These are phyloP conservation scores for Cenchrus fungigraminus DNA, from an alignment of 176 grass and related monocot genomes.

Conservation along the genomic window DNA sequence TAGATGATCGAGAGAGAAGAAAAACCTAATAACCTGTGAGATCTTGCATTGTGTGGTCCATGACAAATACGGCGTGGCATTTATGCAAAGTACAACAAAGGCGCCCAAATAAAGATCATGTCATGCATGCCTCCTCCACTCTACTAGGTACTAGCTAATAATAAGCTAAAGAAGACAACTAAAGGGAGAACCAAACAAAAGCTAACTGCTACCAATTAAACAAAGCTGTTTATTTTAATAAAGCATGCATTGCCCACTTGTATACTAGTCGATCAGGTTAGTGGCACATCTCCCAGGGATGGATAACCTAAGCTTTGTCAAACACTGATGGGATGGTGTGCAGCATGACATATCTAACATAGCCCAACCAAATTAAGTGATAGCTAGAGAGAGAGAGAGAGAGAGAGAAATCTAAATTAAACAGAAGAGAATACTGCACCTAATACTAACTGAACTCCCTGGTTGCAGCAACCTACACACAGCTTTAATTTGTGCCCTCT, in stretches of 20 bases:
- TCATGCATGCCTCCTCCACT: conserved; percentile 52
- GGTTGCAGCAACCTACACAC: background rate
- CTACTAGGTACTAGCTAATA: background rate
- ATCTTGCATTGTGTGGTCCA: conserved; percentile 47
- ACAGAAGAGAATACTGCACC: background rate
- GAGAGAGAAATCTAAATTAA: background rate
- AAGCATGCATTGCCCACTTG: conserved; percentile 42
- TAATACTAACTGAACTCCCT: conserved; percentile 20
- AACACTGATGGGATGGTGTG: conserved; percentile 50
- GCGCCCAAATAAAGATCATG: conserved; percentile 52
- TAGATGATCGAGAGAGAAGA: background rate
- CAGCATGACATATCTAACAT: conserved; percentile 65
- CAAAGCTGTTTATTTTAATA: conserved; percentile 6
- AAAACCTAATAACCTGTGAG: background rate
- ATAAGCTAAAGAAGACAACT: conserved; percentile 18
- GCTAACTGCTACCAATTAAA: conserved; percentile 42
- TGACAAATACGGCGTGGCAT: conserved; percentile 21
- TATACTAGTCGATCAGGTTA: conserved; percentile 23
- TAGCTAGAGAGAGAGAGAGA: no score
- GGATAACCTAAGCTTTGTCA: conserved; percentile 78
- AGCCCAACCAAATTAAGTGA: conserved; percentile 11
- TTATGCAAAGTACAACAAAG: conserved; percentile 61
- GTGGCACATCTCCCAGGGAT: conserved; percentile 52
- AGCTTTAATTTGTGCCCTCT: background rate
- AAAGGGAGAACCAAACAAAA: conserved; percentile 45